Percentiles rank a stretch among this genome's conserved stretches.
Conservation (phyloP, 2,329 filamentous ascomycete genomes). For the Cladophialophora chaetospira region DNA sequence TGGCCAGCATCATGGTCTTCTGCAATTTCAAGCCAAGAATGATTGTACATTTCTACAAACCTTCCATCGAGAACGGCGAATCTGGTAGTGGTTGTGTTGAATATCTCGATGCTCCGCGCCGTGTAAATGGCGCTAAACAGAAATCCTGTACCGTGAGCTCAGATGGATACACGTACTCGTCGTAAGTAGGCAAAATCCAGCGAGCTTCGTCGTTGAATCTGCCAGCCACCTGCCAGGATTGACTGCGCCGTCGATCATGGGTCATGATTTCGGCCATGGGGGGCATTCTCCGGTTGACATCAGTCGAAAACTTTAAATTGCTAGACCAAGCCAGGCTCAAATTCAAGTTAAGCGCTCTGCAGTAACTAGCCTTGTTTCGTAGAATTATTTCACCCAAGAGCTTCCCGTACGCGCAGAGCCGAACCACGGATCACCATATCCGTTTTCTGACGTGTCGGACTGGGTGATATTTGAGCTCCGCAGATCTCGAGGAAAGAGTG, state of each 20-base stretch:
- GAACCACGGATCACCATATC: background rate
- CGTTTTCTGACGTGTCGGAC: slow-evolving; percentile 1
- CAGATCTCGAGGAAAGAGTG: background rate
- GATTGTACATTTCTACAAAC: background rate
- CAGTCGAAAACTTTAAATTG: slow-evolving; percentile 1
- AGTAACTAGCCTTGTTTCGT: background rate
- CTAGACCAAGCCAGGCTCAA: background rate
- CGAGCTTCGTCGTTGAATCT: background rate
- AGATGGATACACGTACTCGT: background rate
- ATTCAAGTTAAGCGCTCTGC: background rate
- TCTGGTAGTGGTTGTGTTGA: background rate
- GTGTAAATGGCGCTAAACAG: no score
- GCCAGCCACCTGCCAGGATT: slow-evolving; percentile 11
- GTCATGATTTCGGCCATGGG: background rate
- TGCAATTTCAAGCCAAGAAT: background rate
- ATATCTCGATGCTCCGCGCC: no score
- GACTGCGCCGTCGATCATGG: slow-evolving; percentile 14
- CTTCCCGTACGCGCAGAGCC: background rate
- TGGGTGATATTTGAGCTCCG: background rate
- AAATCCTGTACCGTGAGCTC: no score
- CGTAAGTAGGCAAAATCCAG: background rate
- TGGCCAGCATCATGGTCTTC: background rate
- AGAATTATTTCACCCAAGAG: no score
- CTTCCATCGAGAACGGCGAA: background rate
- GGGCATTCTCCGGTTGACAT: background rate